These are phyloP conservation scores for Populus trichocarpa DNA, from an alignment of 441 rosid genomes.

Conservation along the genomic window DNA sequence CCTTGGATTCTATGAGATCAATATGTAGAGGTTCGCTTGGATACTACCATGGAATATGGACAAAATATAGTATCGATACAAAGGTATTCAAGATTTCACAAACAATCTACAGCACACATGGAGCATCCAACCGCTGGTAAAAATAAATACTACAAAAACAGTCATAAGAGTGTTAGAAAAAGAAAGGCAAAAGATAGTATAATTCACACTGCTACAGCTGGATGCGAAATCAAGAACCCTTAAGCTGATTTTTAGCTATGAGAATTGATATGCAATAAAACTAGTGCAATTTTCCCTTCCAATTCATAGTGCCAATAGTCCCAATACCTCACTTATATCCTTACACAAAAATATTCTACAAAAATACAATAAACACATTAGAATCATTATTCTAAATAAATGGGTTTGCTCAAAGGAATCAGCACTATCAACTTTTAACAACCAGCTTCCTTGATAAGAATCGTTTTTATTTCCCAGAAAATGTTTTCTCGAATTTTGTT, in stretches of 20 bases:
- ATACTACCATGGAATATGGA: conserved; percentile 43
- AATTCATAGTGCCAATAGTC: not conserved
- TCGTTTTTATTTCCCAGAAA: not conserved
- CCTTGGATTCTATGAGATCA: conserved; percentile 67
- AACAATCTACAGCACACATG: not conserved
- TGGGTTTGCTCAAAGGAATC: not conserved
- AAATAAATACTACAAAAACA: not conserved
- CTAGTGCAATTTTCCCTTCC: not conserved
- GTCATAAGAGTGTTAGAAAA: not conserved
- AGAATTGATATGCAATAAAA: no score
- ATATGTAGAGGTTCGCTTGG: conserved; percentile 63
- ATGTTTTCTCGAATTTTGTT: not conserved
- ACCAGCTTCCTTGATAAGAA: not conserved
- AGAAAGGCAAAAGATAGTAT: no score
- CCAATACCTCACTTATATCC: not conserved
- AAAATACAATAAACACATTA: not conserved
- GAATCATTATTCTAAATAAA: not conserved
- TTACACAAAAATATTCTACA: not conserved
- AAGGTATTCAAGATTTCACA: not conserved
- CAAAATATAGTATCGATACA: conserved; percentile 4
- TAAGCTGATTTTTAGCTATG: not conserved
- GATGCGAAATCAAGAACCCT: not conserved
- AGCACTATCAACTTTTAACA: not conserved
- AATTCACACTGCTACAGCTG: not conserved
- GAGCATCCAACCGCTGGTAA: not conserved